Base-by-base conservation (phyloP, 2,329 filamentous ascomycete species). In the Pseudocercospora fuligena region DNA sequence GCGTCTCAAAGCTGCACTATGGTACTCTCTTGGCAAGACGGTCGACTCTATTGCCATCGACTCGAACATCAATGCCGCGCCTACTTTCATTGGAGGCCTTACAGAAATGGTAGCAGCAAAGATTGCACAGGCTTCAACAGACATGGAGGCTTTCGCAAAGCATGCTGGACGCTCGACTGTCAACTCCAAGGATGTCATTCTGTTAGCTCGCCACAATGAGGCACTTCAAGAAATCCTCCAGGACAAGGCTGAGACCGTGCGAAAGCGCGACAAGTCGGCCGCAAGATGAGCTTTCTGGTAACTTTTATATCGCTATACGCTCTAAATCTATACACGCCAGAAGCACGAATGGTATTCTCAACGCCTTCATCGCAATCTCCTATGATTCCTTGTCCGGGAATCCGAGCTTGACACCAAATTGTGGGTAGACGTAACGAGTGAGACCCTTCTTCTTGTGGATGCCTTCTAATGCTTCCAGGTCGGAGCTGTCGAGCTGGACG, bases 91-190 rank as follows among this genome's bases (percentile, higher is more conserved):
- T 61, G 79, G 74, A 29, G 88, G 91, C 0, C 79, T 96, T 75
- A 95, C 92, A 0, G 93, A 97, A 78, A 87, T 97, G 79, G 90
- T 94, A 7, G 97, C 92, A 89, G 87, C 89, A 1, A 93, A 97
- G 72, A 91, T 97, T 60, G 70, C 73, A 12, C 75, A 69, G 43
- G 70, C 73, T n/a, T 73, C 75, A 12, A 70, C 70, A 11, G 90
- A 92, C 76, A 80, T 92, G 19, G 89, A 91, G 73, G 83, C 83
- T 6, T 90, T 90, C 76, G 86, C 88, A 12, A 86, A 84, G 81
- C 95, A 99, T 80, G 94, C 92, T 11, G 91, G 92, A 1, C 87
- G 94, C 27, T 88, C 87, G 1, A 94, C 90, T 0, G 87, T 99
- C 71, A 92, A 89, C 43, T 91, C 90, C 0, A 91, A 94, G 60